These are phyloP conservation scores for Zarea fungicola DNA, from an alignment of 2,329 filamentous ascomycete species.

Conservation along the genomic window DNA sequence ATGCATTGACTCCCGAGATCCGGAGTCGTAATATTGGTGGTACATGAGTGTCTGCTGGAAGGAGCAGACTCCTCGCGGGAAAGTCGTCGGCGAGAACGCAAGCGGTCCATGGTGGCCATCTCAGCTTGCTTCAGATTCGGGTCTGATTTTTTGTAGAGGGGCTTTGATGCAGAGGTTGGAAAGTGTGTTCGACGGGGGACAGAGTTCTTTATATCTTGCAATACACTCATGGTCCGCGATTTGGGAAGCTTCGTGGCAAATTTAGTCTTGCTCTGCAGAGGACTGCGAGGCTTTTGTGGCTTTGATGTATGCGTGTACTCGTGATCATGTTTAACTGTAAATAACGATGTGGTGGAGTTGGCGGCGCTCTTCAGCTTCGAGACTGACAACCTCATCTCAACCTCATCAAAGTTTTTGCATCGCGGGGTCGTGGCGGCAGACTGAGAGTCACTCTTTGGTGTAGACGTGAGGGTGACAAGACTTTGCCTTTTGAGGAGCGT, in stretches of 20 bases:
- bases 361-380: conserved; percentile 6
- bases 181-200: conserved; percentile 30
- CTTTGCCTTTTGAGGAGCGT: conserved; percentile 6
- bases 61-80: conserved; percentile 19
- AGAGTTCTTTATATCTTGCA: conserved; percentile 41
- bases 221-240: conserved; percentile 39
- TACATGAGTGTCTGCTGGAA: conserved; percentile 16
- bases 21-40: conserved; percentile 10
- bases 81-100: conserved; percentile 15
- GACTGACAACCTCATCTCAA: not conserved
- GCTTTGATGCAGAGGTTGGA: not conserved
- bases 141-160: not conserved
- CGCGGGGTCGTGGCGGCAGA: not conserved
- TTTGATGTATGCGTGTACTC: conserved; percentile 1
- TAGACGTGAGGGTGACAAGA: not conserved
- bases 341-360: not conserved
- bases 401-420: not conserved
- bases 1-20: not conserved
- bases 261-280: conserved; percentile 7
- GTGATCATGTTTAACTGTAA: conserved; percentile 3
- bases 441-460: not conserved
- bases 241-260: conserved; percentile 31
- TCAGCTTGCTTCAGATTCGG: not conserved
- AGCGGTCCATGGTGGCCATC: conserved; percentile 10
- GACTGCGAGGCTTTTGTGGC: not conserved